Evolutionary conservation across 177 flowering plant species (phyloP), one percentile per base, ranked within the genome.

Genomic region (Tripterygium wilfordii): DNA sequence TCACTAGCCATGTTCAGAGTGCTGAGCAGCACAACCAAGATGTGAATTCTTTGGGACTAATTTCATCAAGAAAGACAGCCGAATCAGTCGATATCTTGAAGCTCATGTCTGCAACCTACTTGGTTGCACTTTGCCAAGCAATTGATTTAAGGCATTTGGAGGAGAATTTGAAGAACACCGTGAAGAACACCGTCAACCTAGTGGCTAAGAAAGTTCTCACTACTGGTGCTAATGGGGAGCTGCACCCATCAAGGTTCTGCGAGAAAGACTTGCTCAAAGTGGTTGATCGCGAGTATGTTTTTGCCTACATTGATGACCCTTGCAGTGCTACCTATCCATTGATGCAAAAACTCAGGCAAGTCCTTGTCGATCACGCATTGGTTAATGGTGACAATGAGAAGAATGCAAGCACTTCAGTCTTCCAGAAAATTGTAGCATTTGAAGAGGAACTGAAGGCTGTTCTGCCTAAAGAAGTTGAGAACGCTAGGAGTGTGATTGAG

Each of bases 1-100:
- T 78, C 20, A 78, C 84, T 1, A 76, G 45, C 58, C 84, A 78
- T 51, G 84, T 77, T 32, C 82, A 75, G n/a, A n/a, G n/a, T n/a
- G n/a, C n/a, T n/a, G n/a, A n/a, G n/a, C n/a, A n/a, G n/a, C n/a
- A n/a, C n/a, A 77, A 77, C 66, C 82, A 77, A 33, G 82, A 75
- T 44, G 82, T 77, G 22, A 77, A 77, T 58, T 77, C 82, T 4
- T 44, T 77, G 53, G 82, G 82, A 7, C 32, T 77, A 8, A 77
- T 77, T 27, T 77, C 82, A 0, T 49, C 82, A 0, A 53, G 79
- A 28, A 77, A 77, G 39, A 77, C 79, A 3, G 72, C 73, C 0
- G 82, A 77, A 28, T 72, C 82, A 5, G 61, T 77, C 7, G 77
- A 74, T 7, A 72, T 75, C 24, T 42, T 78, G 58, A 76, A 78